These are phyloP conservation scores for Myxozyma sirexii DNA, from an alignment of 805 yeast species.

Conservation along the genomic window DNA sequence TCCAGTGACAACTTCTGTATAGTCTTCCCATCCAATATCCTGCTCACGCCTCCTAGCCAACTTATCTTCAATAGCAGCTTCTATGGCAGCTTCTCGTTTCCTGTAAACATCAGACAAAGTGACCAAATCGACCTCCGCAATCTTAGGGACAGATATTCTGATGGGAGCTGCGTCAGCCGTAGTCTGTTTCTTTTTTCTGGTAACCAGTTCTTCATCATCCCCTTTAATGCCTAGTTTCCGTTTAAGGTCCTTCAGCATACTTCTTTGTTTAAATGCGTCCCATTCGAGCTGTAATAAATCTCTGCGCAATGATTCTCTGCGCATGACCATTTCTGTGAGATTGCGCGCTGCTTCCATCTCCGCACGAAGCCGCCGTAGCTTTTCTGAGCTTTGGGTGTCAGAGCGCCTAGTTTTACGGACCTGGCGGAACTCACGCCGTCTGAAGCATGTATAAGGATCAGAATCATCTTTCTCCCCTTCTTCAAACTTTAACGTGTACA, in stretches of 20 bases:
- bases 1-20: conserved; percentile 27
- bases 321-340: conserved; percentile 67
- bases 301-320: conserved; percentile 68
- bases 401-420: conserved; percentile 95
- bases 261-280: conserved; percentile 71
- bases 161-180: conserved; percentile 21
- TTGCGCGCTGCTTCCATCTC: conserved; percentile 78
- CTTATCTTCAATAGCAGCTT: conserved; percentile 83
- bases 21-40: conserved; percentile 75
- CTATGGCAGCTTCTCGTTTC: conserved; percentile 76
- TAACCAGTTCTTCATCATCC: conserved; percentile 79
- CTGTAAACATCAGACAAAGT: conserved; percentile 75
- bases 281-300: conserved; percentile 64
- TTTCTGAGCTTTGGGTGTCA: conserved; percentile 85
- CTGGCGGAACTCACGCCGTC: conserved; percentile 92
- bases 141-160: conserved; percentile 63
- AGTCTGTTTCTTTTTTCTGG: conserved; percentile 65
- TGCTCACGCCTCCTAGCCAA: conserved; percentile 66
- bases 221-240: conserved; percentile 75
- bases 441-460: conserved; percentile 93
- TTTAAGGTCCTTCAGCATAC: conserved; percentile 71
- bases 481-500: conserved; percentile 80
- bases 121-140: conserved; percentile 87
- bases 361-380: conserved; percentile 68
- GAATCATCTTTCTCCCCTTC: conserved; percentile 86